A percentile compares a stretch with the other conserved stretches of the same genome.
These are phyloP conservation scores for Xylariaceae sp. DNA, from an alignment of 2,329 filamentous ascomycete species.

Conservation along the genomic window DNA sequence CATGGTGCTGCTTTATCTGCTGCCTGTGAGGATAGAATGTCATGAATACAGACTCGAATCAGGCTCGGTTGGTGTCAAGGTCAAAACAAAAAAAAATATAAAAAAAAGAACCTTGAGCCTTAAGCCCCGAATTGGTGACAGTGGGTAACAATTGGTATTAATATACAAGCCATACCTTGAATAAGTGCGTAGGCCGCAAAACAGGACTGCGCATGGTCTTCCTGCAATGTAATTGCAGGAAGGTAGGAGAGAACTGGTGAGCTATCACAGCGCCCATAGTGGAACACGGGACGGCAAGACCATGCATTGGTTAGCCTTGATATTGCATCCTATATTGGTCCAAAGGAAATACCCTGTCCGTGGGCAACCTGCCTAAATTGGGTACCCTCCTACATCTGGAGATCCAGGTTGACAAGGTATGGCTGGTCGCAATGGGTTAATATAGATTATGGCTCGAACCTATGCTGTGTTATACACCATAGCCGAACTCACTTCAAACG, in stretches of 20 bases:
- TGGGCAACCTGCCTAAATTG: conserved; percentile 35
- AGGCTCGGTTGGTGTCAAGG: neutral
- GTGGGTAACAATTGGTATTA: conserved; percentile 2
- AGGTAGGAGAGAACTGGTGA: conserved; percentile 4
- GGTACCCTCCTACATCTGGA: conserved; percentile 13
- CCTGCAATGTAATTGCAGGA: conserved; percentile 1
- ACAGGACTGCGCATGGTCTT: neutral
- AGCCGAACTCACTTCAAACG: neutral
- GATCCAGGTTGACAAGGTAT: neutral
- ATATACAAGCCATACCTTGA: conserved; percentile 2
- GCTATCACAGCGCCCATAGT: neutral
- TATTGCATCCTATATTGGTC: conserved; percentile 19
- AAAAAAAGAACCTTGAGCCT: neutral
- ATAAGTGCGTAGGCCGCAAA: neutral
- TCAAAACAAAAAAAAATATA: neutral
- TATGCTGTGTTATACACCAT: neutral
- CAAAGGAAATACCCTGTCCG: conserved; percentile 26
- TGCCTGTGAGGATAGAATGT: neutral
- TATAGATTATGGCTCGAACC: neutral
- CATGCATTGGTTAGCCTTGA: conserved; percentile 17
- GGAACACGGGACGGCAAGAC: conserved; percentile 19
- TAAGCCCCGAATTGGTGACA: neutral
- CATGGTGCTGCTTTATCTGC: conserved; percentile 6
- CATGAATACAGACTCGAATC: neutral
- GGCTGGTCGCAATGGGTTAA: neutral